phyloP scores from a whole-genome alignment of 2,329 filamentous ascomycete genomes.

The Curvularia hawaiiensis region DNA sequence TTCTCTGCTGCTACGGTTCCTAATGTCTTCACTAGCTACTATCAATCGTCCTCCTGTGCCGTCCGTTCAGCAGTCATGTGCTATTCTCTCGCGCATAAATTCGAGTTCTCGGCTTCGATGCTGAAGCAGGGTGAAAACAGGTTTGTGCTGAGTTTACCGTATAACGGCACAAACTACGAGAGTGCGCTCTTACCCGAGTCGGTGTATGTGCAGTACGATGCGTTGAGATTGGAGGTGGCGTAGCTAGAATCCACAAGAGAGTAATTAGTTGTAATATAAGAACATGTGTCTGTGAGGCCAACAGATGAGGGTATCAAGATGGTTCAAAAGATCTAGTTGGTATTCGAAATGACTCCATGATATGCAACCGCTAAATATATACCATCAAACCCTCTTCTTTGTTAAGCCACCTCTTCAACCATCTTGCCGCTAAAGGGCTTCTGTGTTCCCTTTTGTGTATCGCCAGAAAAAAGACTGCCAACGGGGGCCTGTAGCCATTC shows the following conservation, averaged over 20 bases:
- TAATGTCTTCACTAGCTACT: constrained; percentile 47
- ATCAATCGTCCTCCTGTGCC: constrained; percentile 64
- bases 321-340: not conserved
- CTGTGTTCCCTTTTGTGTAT: constrained; percentile 29
- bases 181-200: constrained; percentile 54
- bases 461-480: constrained; percentile 61
- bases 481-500: constrained; percentile 70
- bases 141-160: constrained; percentile 63
- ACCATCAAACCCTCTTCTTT: not conserved
- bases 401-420: constrained; percentile 46
- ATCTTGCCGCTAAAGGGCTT: constrained; percentile 40
- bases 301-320: not conserved
- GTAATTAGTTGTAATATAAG: not conserved
- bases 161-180: constrained; percentile 60
- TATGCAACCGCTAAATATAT: constrained; percentile 8
- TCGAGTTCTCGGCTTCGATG: constrained; percentile 58
- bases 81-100: constrained; percentile 66
- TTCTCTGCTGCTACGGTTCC: not conserved
- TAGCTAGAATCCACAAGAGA: constrained; percentile 26
- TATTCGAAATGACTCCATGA: constrained; percentile 3
- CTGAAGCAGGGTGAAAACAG: constrained; percentile 61
- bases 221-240: constrained; percentile 62
- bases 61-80: constrained; percentile 65
- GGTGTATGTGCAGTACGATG: constrained; percentile 70
- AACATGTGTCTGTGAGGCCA: not conserved